These are phyloP conservation scores for Microcera coccophila DNA, from an alignment of 2,329 filamentous ascomycete genomes.

Conservation along the genomic window DNA sequence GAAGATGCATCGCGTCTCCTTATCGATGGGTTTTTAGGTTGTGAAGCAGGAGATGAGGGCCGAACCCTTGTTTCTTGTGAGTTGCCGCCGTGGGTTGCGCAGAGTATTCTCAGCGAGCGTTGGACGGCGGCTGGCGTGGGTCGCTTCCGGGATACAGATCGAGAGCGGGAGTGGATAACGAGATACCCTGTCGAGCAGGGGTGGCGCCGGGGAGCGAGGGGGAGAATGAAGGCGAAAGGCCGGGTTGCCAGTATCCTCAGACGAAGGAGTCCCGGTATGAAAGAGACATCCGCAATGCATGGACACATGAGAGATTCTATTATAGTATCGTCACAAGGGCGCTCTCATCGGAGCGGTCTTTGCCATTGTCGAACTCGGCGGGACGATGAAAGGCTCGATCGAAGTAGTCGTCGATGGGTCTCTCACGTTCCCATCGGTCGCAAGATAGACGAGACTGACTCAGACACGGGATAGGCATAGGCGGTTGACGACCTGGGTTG, in stretches of 20 bases:
- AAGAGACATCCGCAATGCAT: too few species aligned
- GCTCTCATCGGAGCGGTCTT: too few species aligned
- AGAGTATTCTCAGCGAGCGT: not conserved
- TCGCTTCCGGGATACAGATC: conserved; percentile 16
- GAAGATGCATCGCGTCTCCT: not conserved
- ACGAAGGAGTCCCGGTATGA: too few species aligned
- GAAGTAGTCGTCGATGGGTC: too few species aligned
- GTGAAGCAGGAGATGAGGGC: too few species aligned
- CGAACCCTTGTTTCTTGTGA: not conserved
- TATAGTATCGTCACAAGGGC: too few species aligned
- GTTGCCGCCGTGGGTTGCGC: not conserved
- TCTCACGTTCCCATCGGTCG: conserved; percentile 17
- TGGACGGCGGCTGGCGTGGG: conserved; percentile 6
- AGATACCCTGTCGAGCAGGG: not conserved
- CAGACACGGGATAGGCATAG: conserved; percentile 8
- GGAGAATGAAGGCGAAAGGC: not conserved
- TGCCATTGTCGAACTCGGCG: too few species aligned
- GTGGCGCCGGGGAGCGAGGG: not conserved
- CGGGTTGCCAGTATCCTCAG: too few species aligned
- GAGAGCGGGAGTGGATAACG: conserved; percentile 4
- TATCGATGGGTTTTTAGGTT: too few species aligned
- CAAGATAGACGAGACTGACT: conserved; percentile 24
- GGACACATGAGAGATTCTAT: too few species aligned
- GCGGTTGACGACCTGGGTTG: not conserved
- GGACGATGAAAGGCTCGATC: too few species aligned